Evolutionary conservation across 768 basidiomycete species (phyloP).

Genomic region (Leccinum incarnatum): DNA sequence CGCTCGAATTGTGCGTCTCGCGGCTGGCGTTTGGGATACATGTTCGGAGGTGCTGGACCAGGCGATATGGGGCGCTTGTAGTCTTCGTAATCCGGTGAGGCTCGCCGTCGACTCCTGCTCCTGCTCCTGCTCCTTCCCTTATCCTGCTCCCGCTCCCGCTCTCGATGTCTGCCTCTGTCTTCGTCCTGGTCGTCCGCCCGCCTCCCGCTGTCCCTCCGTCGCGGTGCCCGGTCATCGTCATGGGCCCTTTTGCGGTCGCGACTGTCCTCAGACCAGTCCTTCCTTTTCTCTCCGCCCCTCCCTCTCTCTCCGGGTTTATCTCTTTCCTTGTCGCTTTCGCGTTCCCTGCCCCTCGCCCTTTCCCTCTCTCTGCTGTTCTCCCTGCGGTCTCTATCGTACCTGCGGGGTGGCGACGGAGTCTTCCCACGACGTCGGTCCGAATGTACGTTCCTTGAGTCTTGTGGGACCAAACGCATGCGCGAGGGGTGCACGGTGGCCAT

Average conservation of each 20-base stretch:
- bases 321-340: conserved; percentile 17
- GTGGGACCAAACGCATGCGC: conserved; percentile 63
- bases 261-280: neutral
- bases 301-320: conserved; percentile 11
- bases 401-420: conserved; percentile 44
- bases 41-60: conserved; percentile 42
- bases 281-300: neutral
- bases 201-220: conserved; percentile 1
- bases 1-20: conserved; percentile 18
- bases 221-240: neutral
- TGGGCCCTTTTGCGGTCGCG: conserved; percentile 4
- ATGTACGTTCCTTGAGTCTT: conserved; percentile 25
- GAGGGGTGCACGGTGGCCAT: conserved; percentile 81
- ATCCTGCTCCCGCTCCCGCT: conserved; percentile 16
- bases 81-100: conserved; percentile 61
- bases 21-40: conserved; percentile 48
- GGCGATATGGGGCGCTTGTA: conserved; percentile 48
- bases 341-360: conserved; percentile 22
- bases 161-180: conserved; percentile 19
- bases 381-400: conserved; percentile 31
- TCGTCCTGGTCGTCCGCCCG: conserved; percentile 17
- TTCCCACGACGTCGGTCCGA: conserved; percentile 31
- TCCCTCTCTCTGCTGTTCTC: conserved; percentile 25
- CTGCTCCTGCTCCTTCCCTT: conserved; percentile 20
- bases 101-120: conserved; percentile 32